Evolutionary conservation across 768 basidiomycete species (phyloP), one percentile per base, ranked within the genome.

Genomic region (Phallus indusiatus): DNA sequence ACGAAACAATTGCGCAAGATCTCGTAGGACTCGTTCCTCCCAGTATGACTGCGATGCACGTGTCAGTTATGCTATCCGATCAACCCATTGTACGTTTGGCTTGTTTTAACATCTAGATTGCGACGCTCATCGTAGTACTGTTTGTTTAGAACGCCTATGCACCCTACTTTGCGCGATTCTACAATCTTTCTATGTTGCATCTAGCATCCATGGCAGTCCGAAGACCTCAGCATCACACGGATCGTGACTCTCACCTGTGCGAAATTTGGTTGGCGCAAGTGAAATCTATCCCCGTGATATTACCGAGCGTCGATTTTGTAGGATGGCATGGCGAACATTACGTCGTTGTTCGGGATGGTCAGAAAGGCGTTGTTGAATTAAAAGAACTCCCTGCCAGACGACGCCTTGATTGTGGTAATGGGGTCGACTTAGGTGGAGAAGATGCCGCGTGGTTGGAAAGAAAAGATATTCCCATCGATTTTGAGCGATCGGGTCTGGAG

Each of bases 321-420:
- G 84, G 84, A n/a, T 86, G 83, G 84, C 81, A 86, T 68, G 81
- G 82, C 42, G 84, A 85, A 70, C 82, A 85, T 67, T 85, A 82
- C 64, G 83, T 82, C 59, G 79, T 85, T 56, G 80, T 81, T 54
- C 74, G 83, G 34, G 61, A 55, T 14, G 36, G 51, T 18, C 65
- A 63, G 36, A 60, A 64, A 53, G 36, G 35, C 18, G 28, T 16
- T 46, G 47, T 55, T 12, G 82, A 84, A 65, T 67, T 84, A 60
- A 83, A 83, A 66, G 83, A 85, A 70, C 69, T 85, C 33, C 83
- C 84, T 5, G 71, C 79, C 46, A 70, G 83, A 56, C 67, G 81
- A 54, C 67, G 81, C 42, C 66, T 84, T 55, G 84, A 85, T 67
- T 84, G 82, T 65, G 82, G 81, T 47, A 83, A 80, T 63, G 83